These are phyloP conservation scores for Pseudogymnoascus sp. DNA, from an alignment of 2,329 filamentous ascomycete genomes.

Conservation along the genomic window DNA sequence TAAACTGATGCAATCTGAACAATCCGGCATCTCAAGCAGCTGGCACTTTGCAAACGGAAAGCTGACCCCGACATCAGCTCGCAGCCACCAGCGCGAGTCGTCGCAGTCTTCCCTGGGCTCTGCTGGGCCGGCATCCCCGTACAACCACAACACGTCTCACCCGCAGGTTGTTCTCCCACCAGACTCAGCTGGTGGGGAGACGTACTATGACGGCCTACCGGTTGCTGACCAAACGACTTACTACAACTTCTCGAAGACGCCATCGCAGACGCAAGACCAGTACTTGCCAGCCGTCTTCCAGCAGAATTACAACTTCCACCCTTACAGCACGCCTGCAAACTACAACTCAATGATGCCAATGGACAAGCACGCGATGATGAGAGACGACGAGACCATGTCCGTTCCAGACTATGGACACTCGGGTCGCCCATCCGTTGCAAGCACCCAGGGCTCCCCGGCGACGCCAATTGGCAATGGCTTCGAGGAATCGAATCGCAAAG, in stretches of 20 bases:
- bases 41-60: constrained; percentile 26
- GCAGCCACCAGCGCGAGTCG: constrained; percentile 50
- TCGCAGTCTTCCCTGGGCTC: constrained; percentile 56
- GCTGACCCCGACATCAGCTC: constrained; percentile 27
- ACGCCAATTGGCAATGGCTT: constrained; percentile 47
- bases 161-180: constrained; percentile 42
- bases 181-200: constrained; percentile 40
- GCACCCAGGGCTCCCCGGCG: constrained; percentile 54
- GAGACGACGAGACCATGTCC: constrained; percentile 25
- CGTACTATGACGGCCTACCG: constrained; percentile 34
- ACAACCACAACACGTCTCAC: constrained; percentile 46
- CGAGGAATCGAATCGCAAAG: constrained; percentile 41
- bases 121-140: constrained; percentile 53
- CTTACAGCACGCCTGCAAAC: constrained; percentile 30
- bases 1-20: constrained; percentile 26
- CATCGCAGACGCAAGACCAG: constrained; percentile 27
- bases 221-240: constrained; percentile 32
- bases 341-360: constrained; percentile 20
- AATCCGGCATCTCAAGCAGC: constrained; percentile 17
- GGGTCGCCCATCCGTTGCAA: constrained; percentile 43
- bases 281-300: constrained; percentile 32
- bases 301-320: constrained; percentile 35
- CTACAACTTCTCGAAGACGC: constrained; percentile 27
- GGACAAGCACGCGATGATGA: constrained; percentile 17
- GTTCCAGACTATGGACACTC: constrained; percentile 23